These are phyloP conservation scores for Verticillium albo-atrum DNA, from an alignment of 2,329 filamentous ascomycete species.

Conservation along the genomic window DNA sequence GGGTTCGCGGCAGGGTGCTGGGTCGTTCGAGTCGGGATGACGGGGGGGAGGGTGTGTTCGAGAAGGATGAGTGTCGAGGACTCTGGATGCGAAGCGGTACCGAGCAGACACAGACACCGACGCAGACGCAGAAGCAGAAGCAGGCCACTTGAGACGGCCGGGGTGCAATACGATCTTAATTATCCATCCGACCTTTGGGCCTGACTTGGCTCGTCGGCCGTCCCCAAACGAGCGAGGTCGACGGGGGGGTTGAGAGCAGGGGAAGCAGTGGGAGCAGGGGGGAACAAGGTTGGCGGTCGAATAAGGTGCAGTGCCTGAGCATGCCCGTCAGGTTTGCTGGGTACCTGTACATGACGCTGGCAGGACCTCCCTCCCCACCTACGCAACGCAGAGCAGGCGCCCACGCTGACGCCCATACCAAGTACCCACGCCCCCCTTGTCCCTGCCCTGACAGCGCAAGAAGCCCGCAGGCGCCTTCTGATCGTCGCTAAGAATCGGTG, in stretches of 20 bases:
- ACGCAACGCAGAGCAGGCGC: background rate
- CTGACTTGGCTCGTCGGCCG: background rate
- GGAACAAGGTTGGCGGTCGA: background rate
- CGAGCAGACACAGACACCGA: background rate
- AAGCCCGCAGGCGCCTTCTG: background rate
- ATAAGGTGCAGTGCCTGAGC: background rate
- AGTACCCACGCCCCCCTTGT: too few relatives aligned
- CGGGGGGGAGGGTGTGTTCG: background rate
- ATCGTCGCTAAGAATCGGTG: background rate
- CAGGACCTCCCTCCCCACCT: background rate
- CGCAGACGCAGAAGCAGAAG: background rate
- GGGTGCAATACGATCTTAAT: slow-evolving; percentile 1
- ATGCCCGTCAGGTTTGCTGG: background rate
- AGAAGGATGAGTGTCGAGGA: background rate
- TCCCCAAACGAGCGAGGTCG: background rate
- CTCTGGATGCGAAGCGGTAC: background rate
- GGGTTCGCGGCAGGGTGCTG: background rate
- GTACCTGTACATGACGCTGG: background rate
- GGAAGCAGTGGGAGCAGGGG: background rate
- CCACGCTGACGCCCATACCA: too few relatives aligned
- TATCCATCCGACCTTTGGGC: background rate
- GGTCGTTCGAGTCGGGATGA: background rate
- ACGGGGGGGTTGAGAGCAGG: background rate
- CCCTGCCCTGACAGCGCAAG: background rate
- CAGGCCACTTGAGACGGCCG: background rate